Evolutionary conservation across 257 asterid species (phyloP), one percentile per base, ranked within the genome.

Genomic region (Oldenlandia corymbosa): DNA sequence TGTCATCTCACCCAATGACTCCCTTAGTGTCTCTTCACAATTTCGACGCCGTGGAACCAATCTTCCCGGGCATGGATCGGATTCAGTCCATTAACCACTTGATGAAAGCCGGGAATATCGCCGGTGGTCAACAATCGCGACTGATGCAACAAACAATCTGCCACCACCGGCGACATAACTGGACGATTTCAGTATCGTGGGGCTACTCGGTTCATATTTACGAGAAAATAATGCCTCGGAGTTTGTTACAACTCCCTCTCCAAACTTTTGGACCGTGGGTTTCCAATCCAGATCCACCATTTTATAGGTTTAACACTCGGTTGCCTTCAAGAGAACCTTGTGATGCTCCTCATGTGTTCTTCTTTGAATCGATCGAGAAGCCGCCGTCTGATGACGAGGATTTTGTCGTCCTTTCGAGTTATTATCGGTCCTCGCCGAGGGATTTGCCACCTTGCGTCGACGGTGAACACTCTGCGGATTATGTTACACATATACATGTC

Each of bases 121-220:
- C 85, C 75, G n/a, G n/a, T n/a, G n/a, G n/a, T n/a, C n/a, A n/a
- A n/a, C 95, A 85, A 30, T 74, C 95, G 0, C 87, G 96, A 0
- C 37, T 85, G 75, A 62, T 88, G 50, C 96, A 85, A 51, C 97
- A 90, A 61, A 84, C 90, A 27, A 78, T 88, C 49, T 88, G 96
- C 82, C 56, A 85, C 62, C 62, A 82, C 47, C 64, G 84, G 64
- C 73, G 43, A 17, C 71, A 2, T 16, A 76, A 66, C 21, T 88
- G 96, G 96, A 43, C 97, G 3, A 70, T 91, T 6, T 88, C 97
- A 10, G 34, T 86, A 11, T 82, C 97, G 0, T 91, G 97, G 97
- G 96, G 97, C 46, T 88, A 91, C 64, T 84, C 96, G 0, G 72
- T 73, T 0, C 85, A 85, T 26, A 58, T 88, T 24, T 91, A 91